Evolutionary conservation across 352 stramenopile genomes (phyloP).

Genomic region (Phytophthora pini): DNA sequence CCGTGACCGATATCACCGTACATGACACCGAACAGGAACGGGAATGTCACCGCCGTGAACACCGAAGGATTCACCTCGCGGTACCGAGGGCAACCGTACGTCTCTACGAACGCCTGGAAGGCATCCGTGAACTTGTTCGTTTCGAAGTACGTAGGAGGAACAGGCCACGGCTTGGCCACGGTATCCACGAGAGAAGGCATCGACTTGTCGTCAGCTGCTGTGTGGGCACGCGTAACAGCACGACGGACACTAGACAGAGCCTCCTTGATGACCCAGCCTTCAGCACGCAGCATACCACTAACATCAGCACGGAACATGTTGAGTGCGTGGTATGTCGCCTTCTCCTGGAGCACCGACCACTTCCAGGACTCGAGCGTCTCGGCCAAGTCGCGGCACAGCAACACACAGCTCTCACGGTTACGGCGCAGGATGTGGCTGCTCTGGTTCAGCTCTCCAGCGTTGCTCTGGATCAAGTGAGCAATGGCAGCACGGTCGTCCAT

Average conservation of each 20-base stretch:
- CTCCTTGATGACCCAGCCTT: slow-evolving; percentile 96
- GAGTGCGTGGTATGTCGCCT: slow-evolving; percentile 97
- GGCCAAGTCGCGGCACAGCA: slow-evolving; percentile 93
- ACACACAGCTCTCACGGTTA: slow-evolving; percentile 95
- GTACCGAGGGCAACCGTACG: slow-evolving; percentile 98
- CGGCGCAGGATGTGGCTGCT: slow-evolving; percentile 96
- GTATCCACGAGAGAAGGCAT: slow-evolving; percentile 94
- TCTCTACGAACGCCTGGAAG: slow-evolving; percentile 99
- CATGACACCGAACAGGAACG: slow-evolving; percentile 99
- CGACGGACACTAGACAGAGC: slow-evolving; percentile 83
- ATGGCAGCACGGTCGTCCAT: slow-evolving; percentile 94
- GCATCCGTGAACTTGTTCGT: slow-evolving; percentile 99
- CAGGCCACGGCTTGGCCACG: slow-evolving; percentile 96
- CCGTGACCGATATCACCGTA: slow-evolving; percentile 99
- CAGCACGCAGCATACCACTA: slow-evolving; percentile 95
- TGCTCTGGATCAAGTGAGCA: slow-evolving; percentile 91
- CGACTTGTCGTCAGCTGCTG: slow-evolving; percentile 92
- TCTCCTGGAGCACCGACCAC: slow-evolving; percentile 97
- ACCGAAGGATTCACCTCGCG: slow-evolving; percentile 98
- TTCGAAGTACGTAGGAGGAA: slow-evolving; percentile 97
- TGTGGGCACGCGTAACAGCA: slow-evolving; percentile 90
- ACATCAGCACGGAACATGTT: slow-evolving; percentile 99
- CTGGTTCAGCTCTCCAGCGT: slow-evolving; percentile 95
- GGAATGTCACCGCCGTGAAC: slow-evolving; percentile 99
- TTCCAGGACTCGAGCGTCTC: slow-evolving; percentile 97